phyloP scores from a whole-genome alignment of 1,284 basidiomycete species.

The Tilletia setariae region DNA sequence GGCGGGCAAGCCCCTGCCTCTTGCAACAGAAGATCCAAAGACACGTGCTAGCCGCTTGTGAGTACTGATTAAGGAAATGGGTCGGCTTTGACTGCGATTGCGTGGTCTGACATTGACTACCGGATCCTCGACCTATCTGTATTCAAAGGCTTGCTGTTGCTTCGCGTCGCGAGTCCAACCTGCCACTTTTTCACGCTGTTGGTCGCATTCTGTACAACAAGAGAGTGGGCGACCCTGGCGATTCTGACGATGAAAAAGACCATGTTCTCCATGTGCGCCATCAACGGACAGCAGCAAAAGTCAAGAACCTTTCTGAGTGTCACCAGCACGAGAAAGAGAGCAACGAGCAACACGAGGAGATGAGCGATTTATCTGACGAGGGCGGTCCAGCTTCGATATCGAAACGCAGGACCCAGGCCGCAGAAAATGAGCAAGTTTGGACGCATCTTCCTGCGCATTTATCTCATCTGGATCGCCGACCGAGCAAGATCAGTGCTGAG shows the following conservation, averaged over 20 bases:
- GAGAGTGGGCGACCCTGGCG: constrained; percentile 59
- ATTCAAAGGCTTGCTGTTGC: constrained; percentile 48
- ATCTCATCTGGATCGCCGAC: constrained; percentile 63
- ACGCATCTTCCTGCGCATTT: constrained; percentile 60
- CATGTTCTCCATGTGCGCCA: too few species aligned
- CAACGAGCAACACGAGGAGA: not conserved
- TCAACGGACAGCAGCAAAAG: too few species aligned
- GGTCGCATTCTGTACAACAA: constrained; percentile 96
- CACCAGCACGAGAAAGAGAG: not conserved
- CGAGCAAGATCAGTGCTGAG: constrained; percentile 68
- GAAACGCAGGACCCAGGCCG: not conserved
- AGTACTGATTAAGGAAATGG: not conserved
- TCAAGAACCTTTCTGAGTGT: too few species aligned
- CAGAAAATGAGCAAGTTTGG: not conserved
- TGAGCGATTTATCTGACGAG: too few species aligned
- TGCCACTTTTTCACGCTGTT: constrained; percentile 85
- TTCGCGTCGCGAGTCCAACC: constrained; percentile 75
- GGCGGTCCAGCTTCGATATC: not conserved
- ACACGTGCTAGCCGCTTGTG: not conserved
- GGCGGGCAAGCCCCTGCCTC: not conserved
- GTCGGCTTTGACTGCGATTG: too few species aligned
- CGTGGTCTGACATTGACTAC: too few species aligned
- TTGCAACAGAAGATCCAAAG: constrained; percentile 65
- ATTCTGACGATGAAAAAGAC: constrained; percentile 23
- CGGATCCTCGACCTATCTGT: not conserved